phyloP scores from a whole-genome alignment of 306 rosid genomes.

The Alnus rubra region DNA sequence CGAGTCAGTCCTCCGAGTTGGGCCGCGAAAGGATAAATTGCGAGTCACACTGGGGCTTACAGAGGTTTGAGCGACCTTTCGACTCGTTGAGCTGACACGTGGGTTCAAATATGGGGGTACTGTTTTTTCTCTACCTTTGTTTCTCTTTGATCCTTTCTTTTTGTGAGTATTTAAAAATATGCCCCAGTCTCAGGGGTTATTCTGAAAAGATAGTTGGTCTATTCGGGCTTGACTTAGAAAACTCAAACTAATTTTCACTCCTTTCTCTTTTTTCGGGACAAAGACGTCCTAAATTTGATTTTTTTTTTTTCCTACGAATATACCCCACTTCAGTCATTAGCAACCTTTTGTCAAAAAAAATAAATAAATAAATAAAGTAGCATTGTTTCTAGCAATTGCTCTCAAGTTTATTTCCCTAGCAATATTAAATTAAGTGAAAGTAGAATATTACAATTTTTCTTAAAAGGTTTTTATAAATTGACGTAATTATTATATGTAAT shows the following conservation, averaged over 20 bases:
- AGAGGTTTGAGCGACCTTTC: conserved; percentile 29
- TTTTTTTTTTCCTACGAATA: too few relatives aligned
- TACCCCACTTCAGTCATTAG: too few relatives aligned
- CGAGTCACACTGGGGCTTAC: conserved; percentile 32
- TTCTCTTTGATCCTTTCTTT: neutral
- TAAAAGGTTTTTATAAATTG: too few relatives aligned
- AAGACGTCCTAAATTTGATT: too few relatives aligned
- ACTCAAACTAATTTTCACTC: neutral
- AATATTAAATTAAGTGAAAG: too few relatives aligned
- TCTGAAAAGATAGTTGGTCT: neutral
- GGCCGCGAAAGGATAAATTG: conserved; percentile 23
- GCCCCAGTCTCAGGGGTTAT: neutral
- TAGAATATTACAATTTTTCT: too few relatives aligned
- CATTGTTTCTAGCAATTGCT: too few relatives aligned
- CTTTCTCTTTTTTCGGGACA: too few relatives aligned
- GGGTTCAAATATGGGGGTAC: conserved; percentile 16
- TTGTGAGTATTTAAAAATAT: neutral
- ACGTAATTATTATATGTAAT: too few relatives aligned
- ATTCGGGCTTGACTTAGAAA: neutral
- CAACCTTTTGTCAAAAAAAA: too few relatives aligned
- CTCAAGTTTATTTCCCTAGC: too few relatives aligned
- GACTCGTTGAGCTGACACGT: conserved; percentile 34
- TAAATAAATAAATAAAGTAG: too few relatives aligned
- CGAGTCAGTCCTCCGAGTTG: conserved; percentile 21
- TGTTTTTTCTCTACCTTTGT: conserved; percentile 5